phyloP scores from a whole-genome alignment of 257 asterid species.

The Rubia yunnanensis region DNA sequence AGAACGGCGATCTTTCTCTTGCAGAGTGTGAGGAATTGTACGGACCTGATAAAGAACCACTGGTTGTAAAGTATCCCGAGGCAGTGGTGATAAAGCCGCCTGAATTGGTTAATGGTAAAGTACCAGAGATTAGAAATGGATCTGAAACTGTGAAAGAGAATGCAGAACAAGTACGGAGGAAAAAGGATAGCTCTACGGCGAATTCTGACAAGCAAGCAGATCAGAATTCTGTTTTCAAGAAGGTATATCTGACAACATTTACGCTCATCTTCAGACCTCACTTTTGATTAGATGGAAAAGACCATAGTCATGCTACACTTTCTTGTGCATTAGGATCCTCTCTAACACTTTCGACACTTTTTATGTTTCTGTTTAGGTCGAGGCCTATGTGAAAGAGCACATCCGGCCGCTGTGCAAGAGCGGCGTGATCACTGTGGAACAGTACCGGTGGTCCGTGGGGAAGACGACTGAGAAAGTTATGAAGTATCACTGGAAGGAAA shows the following conservation, averaged over 20 bases:
- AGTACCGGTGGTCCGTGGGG: constrained; percentile 87
- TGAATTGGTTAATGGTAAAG: constrained; percentile 17
- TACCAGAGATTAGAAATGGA: constrained; percentile 21
- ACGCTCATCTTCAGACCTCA: neutral
- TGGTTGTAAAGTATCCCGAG: constrained; percentile 47
- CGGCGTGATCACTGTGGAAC: constrained; percentile 85
- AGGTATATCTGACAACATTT: constrained; percentile 21
- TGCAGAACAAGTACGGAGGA: constrained; percentile 24
- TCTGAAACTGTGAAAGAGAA: constrained; percentile 20
- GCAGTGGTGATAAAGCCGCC: constrained; percentile 22
- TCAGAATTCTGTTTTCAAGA: constrained; percentile 22
- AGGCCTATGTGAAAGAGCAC: constrained; percentile 92
- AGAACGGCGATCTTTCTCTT: constrained; percentile 43
- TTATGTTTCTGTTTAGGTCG: constrained; percentile 49
- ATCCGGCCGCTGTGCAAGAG: constrained; percentile 92
- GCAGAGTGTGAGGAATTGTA: constrained; percentile 90
- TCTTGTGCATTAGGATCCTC: no score
- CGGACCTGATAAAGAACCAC: constrained; percentile 80
- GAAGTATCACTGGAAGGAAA: constrained; percentile 85
- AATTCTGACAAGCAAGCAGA: constrained; percentile 37
- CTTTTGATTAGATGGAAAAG: neutral
- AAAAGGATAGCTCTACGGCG: constrained; percentile 31
- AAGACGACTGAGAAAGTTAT: constrained; percentile 92
- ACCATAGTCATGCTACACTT: neutral
- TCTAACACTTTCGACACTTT: no score